Conservation (phyloP, 768 basidiomycete species). For the Tulasnella sp. region DNA sequence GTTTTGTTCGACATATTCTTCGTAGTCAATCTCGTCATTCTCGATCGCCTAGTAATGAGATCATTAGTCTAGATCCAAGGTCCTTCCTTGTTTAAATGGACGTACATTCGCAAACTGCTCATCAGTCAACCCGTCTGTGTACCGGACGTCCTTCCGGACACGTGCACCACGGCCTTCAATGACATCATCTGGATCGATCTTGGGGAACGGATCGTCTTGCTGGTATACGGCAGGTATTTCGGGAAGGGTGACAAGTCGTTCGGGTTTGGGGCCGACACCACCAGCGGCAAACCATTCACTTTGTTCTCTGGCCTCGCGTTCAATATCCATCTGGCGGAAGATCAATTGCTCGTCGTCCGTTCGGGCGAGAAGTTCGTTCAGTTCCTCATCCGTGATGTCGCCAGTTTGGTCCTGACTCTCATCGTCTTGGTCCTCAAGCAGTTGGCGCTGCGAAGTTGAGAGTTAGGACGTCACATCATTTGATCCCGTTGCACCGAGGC, state of each 20-base stretch:
- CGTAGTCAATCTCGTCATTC: conserved; percentile 34
- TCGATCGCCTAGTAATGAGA: conserved; percentile 30
- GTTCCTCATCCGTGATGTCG: conserved; percentile 90
- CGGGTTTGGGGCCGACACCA: conserved; percentile 71
- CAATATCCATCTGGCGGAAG: conserved; percentile 78
- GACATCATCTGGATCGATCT: conserved; percentile 54
- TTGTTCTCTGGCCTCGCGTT: conserved; percentile 64
- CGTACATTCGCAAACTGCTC: conserved; percentile 86
- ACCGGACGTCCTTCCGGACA: conserved; percentile 76
- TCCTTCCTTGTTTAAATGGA: conserved; percentile 27
- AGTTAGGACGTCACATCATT: conserved; percentile 7
- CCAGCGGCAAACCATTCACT: conserved; percentile 69
- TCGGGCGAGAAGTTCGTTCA: conserved; percentile 89
- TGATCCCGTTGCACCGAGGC: background rate
- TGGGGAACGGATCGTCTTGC: conserved; percentile 66
- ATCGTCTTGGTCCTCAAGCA: conserved; percentile 85
- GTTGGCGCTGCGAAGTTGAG: conserved; percentile 60
- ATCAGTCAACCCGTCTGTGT: conserved; percentile 90
- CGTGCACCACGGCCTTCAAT: conserved; percentile 80
- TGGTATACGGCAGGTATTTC: conserved; percentile 93
- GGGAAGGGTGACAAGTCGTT: conserved; percentile 72
- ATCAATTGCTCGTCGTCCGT: conserved; percentile 68
- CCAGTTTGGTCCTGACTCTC: conserved; percentile 87
- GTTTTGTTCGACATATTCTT: conserved; percentile 33
- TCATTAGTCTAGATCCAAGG: background rate